phyloP scores from a whole-genome alignment of 306 rosid species.

The Canavalia gladiata region DNA sequence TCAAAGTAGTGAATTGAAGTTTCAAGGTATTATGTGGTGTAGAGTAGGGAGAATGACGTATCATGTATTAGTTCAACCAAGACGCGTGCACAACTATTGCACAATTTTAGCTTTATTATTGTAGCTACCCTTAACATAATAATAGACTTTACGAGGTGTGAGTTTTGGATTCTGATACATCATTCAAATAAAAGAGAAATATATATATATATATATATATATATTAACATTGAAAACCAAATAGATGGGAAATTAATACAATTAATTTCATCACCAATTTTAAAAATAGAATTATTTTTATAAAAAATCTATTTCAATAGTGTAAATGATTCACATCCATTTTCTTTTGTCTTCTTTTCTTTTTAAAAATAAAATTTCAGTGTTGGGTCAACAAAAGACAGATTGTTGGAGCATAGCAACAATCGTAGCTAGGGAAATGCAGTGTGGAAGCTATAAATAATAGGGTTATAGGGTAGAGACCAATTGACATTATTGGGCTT shows the following conservation, averaged over 20 bases:
- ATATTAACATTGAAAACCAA: too few species aligned
- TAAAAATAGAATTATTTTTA: too few species aligned
- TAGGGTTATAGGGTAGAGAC: slow-evolving; percentile 42
- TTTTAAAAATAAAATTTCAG: background rate
- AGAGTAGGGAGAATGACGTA: background rate
- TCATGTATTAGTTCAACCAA: background rate
- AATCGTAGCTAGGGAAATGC: slow-evolving; percentile 18
- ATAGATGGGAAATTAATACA: too few species aligned
- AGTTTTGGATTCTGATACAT: background rate
- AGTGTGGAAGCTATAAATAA: background rate
- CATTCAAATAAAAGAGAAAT: too few species aligned
- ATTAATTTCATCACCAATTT: too few species aligned
- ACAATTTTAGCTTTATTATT: background rate
- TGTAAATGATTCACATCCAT: background rate
- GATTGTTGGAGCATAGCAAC: slow-evolving; percentile 8
- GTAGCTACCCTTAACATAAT: background rate
- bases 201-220: too few species aligned
- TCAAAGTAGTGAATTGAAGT: slow-evolving; percentile 20
- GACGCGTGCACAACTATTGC: background rate
- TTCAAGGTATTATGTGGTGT: slow-evolving; percentile 7
- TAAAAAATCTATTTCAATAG: background rate
- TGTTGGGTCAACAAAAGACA: slow-evolving; percentile 35
- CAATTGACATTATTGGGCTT: slow-evolving; percentile 26
- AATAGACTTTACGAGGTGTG: background rate
- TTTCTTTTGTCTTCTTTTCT: background rate